These are phyloP conservation scores for Arthrobotrys entomopaga DNA, from an alignment of 2,329 filamentous ascomycete species.

Conservation along the genomic window DNA sequence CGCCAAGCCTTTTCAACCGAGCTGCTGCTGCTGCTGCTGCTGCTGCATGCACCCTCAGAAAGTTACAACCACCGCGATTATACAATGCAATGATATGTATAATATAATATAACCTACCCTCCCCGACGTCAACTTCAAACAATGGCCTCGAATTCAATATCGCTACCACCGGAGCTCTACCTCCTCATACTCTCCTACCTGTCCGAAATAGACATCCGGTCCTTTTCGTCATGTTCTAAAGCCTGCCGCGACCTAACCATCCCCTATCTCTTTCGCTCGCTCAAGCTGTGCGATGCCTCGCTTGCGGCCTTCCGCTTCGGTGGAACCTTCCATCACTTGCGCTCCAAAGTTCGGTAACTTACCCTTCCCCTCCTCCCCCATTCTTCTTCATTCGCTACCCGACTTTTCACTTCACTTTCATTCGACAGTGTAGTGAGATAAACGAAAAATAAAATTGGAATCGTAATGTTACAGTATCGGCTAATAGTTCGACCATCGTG, in stretches of 20 bases:
- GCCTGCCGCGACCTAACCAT: constrained; percentile 14
- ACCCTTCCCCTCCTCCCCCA: not conserved
- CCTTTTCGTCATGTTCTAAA: constrained; percentile 27
- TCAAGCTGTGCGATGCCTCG: constrained; percentile 6
- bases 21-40: no score
- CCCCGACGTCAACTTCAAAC: not conserved
- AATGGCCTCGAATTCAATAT: not conserved
- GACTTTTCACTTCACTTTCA: no score
- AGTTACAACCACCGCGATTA: not conserved
- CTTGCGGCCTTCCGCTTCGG: constrained; percentile 8
- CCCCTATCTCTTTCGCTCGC: constrained; percentile 15
- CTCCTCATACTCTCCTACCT: constrained; percentile 7
- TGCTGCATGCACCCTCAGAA: constrained; percentile 12
- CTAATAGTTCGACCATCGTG: no score
- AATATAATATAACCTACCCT: no score
- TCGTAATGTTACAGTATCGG: no score
- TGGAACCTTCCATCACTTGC: constrained; percentile 8
- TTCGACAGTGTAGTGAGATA: no score
- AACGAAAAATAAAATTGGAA: no score
- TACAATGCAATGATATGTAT: no score
- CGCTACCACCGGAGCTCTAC: constrained; percentile 22
- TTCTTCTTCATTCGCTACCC: no score
- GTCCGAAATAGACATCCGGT: constrained; percentile 9
- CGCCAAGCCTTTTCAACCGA: no score
- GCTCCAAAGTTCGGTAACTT: constrained; percentile 34